Base-by-base conservation (phyloP, 208 protist genomes). In the Crithidia thermophila region DNA sequence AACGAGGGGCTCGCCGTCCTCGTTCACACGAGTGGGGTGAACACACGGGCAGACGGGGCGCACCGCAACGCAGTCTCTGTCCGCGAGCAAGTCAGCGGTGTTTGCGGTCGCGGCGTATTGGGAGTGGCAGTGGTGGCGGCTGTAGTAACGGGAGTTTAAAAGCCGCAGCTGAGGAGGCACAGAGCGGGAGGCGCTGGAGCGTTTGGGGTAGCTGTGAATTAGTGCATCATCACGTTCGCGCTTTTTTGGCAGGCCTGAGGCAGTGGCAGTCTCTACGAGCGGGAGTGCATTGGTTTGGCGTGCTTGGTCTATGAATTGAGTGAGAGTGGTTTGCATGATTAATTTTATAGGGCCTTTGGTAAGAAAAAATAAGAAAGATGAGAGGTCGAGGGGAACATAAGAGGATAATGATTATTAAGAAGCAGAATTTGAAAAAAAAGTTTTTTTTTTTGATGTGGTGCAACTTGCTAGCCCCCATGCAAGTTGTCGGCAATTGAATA, bases 1-100 rank as follows among this genome's bases (percentile, higher is more conserved):
- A 18, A 67, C 27, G 37, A 69, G 50, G 13, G 36, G 20, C 13
- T 75, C 61, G 1, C 69, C 61, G 16, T 75, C 52, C 14, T 56
- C 25, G 7, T 37, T 52, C 1, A 8, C 30, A 6, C 69, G 69
- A 36, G 13, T 21, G 2, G 36, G 18, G 31, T 74, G 68, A 6
- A 66, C 6, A 20, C 49, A 60, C 3, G 68, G 39, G n/a, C 20
- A 47, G 8, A 74, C 59, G 8, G 36, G 45, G 25, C 18, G 18
- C 34, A 67, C 45, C 0, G 8, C 14, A 18, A 37, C 49, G 13
- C 23, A n/a, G 20, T 8, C 23, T n/a, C 30, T 59, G n/a, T 14
- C 0, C 39, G 11, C 6, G 36, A 43, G 7, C 33, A 30, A 11
- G 34, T 61, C 16, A 10, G 39, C 23, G 7, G 8, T 3, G 25